Percentiles rank a stretch among this genome's conserved stretches.
Conservation (phyloP, 73 alveolate genomes). For the Loxodes magnus region DNA sequence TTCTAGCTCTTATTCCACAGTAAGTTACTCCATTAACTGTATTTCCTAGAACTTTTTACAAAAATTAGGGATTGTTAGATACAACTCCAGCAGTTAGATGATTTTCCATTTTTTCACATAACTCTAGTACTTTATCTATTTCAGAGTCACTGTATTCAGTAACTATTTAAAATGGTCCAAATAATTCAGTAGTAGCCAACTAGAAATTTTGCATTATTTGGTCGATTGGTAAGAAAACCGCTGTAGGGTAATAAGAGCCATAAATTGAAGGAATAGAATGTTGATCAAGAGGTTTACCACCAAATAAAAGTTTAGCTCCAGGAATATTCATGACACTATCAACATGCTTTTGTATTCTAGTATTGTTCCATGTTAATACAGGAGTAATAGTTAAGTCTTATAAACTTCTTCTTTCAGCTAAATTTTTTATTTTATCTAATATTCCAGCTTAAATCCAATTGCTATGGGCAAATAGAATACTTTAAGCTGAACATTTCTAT, state of each 20-base stretch:
- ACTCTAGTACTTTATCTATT: conserved; percentile 31
- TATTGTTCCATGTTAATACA: conserved; percentile 81
- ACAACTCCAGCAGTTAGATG: conserved; percentile 94
- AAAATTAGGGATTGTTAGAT: conserved; percentile 69
- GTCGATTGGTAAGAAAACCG: conserved; percentile 35
- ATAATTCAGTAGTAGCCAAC: conserved; percentile 60
- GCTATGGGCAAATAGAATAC: conserved; percentile 65
- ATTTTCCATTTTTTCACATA: conserved; percentile 48
- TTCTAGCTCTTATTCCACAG: conserved; percentile 91
- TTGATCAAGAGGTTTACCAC: conserved; percentile 67
- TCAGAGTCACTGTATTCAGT: conserved; percentile 15
- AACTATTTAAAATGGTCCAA: conserved; percentile 89
- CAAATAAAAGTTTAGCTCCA: conserved; percentile 77
- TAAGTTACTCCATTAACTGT: conserved; percentile 72
- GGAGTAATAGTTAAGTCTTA: conserved; percentile 74
- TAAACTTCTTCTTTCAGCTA: conserved; percentile 63
- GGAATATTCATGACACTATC: conserved; percentile 49
- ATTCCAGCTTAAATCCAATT: conserved; percentile 59
- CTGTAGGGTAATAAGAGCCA: conserved; percentile 63
- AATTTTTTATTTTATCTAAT: conserved; percentile 31
- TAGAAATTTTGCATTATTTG: conserved; percentile 31
- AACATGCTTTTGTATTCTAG: conserved; percentile 64
- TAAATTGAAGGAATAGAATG: conserved; percentile 65
- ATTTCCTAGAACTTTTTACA: conserved; percentile 32
- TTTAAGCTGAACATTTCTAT: conserved; percentile 84